Base-by-base conservation (phyloP, 176 grass and related monocot species). In the Oryza officinalis region DNA sequence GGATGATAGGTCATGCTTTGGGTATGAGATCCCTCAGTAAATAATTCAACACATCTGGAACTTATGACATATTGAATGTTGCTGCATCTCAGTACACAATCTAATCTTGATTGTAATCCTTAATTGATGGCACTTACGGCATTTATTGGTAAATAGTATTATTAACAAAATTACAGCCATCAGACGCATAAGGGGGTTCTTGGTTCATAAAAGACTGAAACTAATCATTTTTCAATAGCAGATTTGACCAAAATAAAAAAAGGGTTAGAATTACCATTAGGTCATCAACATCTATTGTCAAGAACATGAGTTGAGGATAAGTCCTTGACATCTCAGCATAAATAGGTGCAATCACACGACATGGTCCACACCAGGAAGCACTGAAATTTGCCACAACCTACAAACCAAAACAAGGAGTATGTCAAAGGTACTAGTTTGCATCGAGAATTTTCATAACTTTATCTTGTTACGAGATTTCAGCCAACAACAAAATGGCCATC, bases 361-460 rank as follows among this genome's bases (percentile, higher is more conserved):
- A 94, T 81, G 93, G 93, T 1, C 93, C 93, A 77, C 93, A 94
- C 90, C 93, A 94, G 73, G 90, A 78, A 86, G 93, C 93, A 5
- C 90, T 94, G 83, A 94, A 94, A 88, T 94, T 94, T 78, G 90
- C 93, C 35, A 94, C 87, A 61, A 95, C 85, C 93, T 92, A 85
- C 60, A 63, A 69, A 54, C n/a, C 4, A 83, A 83, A 66, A 27
- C 8, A 13, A 69, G 63, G 10, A 74, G 84, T 80, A 43, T 31
- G 10, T 13, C 31, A 79, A 30, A 35, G 26, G 27, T 27, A 69
- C 70, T 74, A 11, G 30, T 3, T 10, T 65, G 2, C 10, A 68
- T 35, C 0, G 6, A 35, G 0, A 71, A 71, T 81, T 2, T 0
- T 76, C 27, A 68, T 33, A 11, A n/a, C 31, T 49, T 23, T n/a